These are phyloP conservation scores for Stenogyne calaminthoides DNA, from an alignment of 305 asterid genomes.

Conservation along the genomic window DNA sequence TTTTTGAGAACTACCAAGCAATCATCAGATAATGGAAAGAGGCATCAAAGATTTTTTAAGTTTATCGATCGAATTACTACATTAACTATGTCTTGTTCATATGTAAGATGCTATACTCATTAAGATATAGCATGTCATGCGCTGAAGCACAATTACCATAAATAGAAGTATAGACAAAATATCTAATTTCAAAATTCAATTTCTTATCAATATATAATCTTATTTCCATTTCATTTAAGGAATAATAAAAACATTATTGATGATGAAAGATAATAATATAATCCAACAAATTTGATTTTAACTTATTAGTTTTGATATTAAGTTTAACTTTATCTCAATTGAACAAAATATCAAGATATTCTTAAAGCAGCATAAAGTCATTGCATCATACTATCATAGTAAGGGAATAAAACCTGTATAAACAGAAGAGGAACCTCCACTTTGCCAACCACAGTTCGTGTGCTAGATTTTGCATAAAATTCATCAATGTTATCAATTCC, in stretches of 20 bases:
- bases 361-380: background rate
- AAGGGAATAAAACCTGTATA: slow-evolving; percentile 69
- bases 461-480: slow-evolving; percentile 84
- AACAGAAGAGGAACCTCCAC: slow-evolving; percentile 95
- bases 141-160: background rate
- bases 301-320: background rate
- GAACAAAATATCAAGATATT: slow-evolving; percentile 1
- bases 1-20: background rate
- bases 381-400: slow-evolving; percentile 16
- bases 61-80: background rate
- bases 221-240: background rate
- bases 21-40: slow-evolving; percentile 1
- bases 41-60: background rate
- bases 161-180: background rate
- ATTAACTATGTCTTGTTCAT: background rate
- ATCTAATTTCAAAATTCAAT: background rate
- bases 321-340: background rate
- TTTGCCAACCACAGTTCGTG: slow-evolving; percentile 67
- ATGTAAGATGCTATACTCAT: background rate
- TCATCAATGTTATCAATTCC: slow-evolving; percentile 73
- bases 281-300: background rate
- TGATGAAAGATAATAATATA: background rate
- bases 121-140: background rate
- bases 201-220: background rate
- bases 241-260: background rate